These are phyloP conservation scores for Lagenidium giganteum DNA, from an alignment of 352 stramenopile genomes.

Conservation along the genomic window DNA sequence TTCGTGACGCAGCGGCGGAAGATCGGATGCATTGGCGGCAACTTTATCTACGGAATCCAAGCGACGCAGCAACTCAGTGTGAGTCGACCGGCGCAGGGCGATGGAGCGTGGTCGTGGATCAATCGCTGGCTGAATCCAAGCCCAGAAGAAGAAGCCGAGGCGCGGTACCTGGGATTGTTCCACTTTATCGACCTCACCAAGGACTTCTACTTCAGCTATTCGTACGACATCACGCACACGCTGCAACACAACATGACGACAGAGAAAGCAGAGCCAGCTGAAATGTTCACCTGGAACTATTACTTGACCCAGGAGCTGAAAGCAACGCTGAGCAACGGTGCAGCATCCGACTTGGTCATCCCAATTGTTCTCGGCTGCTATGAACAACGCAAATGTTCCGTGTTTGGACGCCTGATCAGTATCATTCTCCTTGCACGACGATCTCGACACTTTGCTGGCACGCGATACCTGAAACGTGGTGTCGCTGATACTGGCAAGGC, in stretches of 20 bases:
- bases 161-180: constrained; percentile 95
- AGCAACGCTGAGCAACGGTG: constrained; percentile 71
- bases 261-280: constrained; percentile 69
- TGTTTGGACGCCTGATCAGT: constrained; percentile 94
- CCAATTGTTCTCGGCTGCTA: constrained; percentile 94
- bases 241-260: constrained; percentile 97
- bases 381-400: constrained; percentile 94
- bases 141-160: constrained; percentile 78
- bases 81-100: constrained; percentile 22
- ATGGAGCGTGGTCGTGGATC: constrained; percentile 55
- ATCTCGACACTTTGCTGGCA: constrained; percentile 98
- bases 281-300: constrained; percentile 98
- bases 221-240: constrained; percentile 97
- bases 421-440: constrained; percentile 95
- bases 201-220: constrained; percentile 99
- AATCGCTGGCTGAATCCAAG: constrained; percentile 84
- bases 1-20: constrained; percentile 96
- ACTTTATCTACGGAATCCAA: constrained; percentile 98
- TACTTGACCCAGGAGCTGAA: constrained; percentile 94
- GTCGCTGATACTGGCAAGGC: constrained; percentile 98
- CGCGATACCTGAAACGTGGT: constrained; percentile 96
- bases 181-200: constrained; percentile 99
- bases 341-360: constrained; percentile 85
- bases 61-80: constrained; percentile 90
- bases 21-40: constrained; percentile 94